phyloP scores from a whole-genome alignment of 139 green algal species.

The Spirogloea muscicola region DNA sequence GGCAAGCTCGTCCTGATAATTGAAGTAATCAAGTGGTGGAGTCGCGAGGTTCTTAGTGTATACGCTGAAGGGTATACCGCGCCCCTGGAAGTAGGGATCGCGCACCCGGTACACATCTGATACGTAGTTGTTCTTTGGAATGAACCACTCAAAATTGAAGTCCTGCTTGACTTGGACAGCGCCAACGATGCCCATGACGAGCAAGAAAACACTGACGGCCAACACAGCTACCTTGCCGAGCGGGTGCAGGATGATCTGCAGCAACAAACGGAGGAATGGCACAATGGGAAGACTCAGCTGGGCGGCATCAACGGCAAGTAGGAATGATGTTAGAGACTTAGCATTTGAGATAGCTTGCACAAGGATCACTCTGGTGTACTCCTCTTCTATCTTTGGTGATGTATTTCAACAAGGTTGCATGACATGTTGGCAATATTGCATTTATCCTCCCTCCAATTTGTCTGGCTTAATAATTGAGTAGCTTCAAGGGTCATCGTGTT shows the following conservation, averaged over 20 bases:
- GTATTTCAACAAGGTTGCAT: no score
- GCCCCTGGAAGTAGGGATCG: slow-evolving; percentile 39
- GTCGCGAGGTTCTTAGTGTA: slow-evolving; percentile 44
- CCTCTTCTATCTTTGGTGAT: no score
- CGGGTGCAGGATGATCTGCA: slow-evolving; percentile 16
- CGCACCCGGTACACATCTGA: slow-evolving; percentile 35
- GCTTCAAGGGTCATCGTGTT: no score
- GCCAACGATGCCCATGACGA: slow-evolving; percentile 5
- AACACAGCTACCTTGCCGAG: slow-evolving; percentile 17
- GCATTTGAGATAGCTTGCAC: no score
- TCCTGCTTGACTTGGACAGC: slow-evolving; percentile 6
- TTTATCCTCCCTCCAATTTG: no score
- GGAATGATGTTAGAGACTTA: no score
- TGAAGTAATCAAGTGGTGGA: slow-evolving; percentile 36
- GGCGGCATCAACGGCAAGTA: no score
- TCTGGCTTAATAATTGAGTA: no score
- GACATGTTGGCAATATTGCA: no score
- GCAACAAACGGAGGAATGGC: no score
- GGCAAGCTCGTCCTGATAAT: slow-evolving; percentile 48
- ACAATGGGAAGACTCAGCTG: no score
- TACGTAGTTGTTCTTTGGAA: slow-evolving; percentile 46
- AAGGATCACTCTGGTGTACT: no score
- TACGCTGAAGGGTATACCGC: slow-evolving; percentile 23
- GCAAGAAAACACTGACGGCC: not conserved
- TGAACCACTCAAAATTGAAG: slow-evolving; percentile 43